phyloP scores from a whole-genome alignment of 495 filamentous ascomycete genomes.

The Chlorociboria aeruginascens region DNA sequence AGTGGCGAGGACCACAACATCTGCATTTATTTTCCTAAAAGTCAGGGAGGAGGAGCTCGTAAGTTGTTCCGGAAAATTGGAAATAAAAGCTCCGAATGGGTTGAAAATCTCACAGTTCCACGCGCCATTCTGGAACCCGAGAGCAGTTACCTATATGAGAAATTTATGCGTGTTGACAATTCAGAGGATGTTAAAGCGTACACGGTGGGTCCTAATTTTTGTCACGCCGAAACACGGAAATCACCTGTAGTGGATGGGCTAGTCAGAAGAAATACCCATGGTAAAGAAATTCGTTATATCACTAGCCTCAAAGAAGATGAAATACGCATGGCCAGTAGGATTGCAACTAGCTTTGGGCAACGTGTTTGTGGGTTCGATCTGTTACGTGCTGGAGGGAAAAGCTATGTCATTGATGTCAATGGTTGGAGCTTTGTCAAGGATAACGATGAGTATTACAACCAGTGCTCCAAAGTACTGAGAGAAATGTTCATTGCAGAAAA shows the following conservation, averaged over 20 bases:
- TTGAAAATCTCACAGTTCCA: slow-evolving; percentile 61
- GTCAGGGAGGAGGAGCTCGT: slow-evolving; percentile 74
- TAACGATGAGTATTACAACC: slow-evolving; percentile 96
- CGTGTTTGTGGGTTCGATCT: slow-evolving; percentile 95
- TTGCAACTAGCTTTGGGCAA: slow-evolving; percentile 87
- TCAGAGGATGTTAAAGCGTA: slow-evolving; percentile 98
- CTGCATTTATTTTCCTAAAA: slow-evolving; percentile 86
- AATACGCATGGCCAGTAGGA: slow-evolving; percentile 72
- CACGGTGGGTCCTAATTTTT: slow-evolving; percentile 86
- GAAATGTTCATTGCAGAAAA: slow-evolving; percentile 77
- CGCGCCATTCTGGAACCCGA: slow-evolving; percentile 65
- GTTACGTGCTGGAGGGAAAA: slow-evolving; percentile 68
- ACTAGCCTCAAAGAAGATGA: slow-evolving; percentile 75
- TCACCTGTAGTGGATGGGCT: slow-evolving; percentile 94
- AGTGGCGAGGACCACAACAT: slow-evolving; percentile 99
- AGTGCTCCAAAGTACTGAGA: slow-evolving; percentile 71
- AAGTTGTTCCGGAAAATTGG: slow-evolving; percentile 93
- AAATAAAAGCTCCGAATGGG: slow-evolving; percentile 94
- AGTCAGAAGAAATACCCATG: slow-evolving; percentile 89
- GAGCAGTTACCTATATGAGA: slow-evolving; percentile 89
- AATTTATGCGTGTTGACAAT: slow-evolving; percentile 92
- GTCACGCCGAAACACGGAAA: slow-evolving; percentile 93
- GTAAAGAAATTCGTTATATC: slow-evolving; percentile 94
- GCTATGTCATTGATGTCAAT: slow-evolving; percentile 98
- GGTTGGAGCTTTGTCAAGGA: slow-evolving; percentile 99